Percentiles rank a stretch among this genome's conserved stretches.
Conservation (phyloP, 2,329 filamentous ascomycete genomes). For the Colletotrichum scovillei region DNA sequence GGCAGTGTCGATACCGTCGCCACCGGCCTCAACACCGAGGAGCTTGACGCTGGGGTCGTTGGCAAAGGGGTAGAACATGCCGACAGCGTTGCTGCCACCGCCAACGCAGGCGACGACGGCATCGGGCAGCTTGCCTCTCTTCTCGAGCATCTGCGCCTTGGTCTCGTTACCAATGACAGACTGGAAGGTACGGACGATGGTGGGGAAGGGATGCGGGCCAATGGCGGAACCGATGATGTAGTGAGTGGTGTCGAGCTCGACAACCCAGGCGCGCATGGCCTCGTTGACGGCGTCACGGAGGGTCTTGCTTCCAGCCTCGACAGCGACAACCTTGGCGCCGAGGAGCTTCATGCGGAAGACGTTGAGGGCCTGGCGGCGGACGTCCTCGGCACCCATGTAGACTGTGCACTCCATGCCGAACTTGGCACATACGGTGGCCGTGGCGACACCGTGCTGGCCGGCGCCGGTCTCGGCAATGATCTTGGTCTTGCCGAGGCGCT, state of each 20-base stretch:
- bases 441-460: conserved; percentile 97
- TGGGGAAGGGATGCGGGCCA: conserved; percentile 96
- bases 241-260: conserved; percentile 91
- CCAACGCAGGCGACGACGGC: conserved; percentile 97
- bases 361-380: conserved; percentile 94
- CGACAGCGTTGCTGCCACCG: conserved; percentile 92
- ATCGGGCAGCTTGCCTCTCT: conserved; percentile 90
- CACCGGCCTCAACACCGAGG: conserved; percentile 93
- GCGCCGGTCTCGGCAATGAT: conserved; percentile 99
- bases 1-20: conserved; percentile 87
- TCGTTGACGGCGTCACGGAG: conserved; percentile 94
- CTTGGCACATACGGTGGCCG: conserved; percentile 96
- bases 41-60: conserved; percentile 87
- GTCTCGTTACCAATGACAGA: conserved; percentile 96
- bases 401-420: conserved; percentile 98
- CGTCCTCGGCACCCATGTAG: conserved; percentile 98
- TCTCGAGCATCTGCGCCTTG: conserved; percentile 87
- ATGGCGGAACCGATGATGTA: conserved; percentile 99
- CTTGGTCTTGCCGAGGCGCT: conserved; percentile 89
- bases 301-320: conserved; percentile 88
- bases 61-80: conserved; percentile 98
- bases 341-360: conserved; percentile 99
- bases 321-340: conserved; percentile 90
- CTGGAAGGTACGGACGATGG: conserved; percentile 97
- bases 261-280: conserved; percentile 93